Conservation (phyloP, 805 yeast species). For the Peterozyma xylosa region DNA sequence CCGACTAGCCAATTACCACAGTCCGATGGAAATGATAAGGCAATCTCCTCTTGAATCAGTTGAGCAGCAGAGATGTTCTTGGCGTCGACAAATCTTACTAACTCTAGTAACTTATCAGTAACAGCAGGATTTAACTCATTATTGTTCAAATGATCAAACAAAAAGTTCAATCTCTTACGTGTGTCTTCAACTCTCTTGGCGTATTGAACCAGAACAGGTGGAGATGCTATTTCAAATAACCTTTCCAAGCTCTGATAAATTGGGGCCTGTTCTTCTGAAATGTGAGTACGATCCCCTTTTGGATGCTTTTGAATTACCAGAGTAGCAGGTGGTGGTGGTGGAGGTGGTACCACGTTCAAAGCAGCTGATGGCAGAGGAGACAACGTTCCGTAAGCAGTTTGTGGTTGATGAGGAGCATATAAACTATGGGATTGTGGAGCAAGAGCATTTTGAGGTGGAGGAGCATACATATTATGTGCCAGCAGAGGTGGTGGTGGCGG, state of each 20-base stretch:
- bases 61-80: conserved; percentile 57
- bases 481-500: conserved; percentile 13
- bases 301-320: conserved; percentile 29
- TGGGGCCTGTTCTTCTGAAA: conserved; percentile 49
- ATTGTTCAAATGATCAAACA: conserved; percentile 74
- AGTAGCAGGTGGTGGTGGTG: conserved; percentile 10
- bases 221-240: conserved; percentile 56
- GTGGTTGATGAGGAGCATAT: conserved; percentile 17
- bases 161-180: conserved; percentile 68
- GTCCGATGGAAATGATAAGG: conserved; percentile 59
- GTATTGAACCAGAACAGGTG: conserved; percentile 68
- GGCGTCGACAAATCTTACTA: conserved; percentile 41
- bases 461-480: conserved; percentile 21
- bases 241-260: conserved; percentile 49
- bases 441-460: conserved; percentile 7
- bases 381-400: conserved; percentile 7
- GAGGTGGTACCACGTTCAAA: conserved; percentile 18
- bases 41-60: conserved; percentile 46
- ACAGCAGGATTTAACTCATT: conserved; percentile 58
- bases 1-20: conserved; percentile 93
- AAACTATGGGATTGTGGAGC: conserved; percentile 10
- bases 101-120: conserved; percentile 39
- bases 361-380: conserved; percentile 15
- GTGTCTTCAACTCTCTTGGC: conserved; percentile 71
- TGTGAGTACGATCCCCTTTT: conserved; percentile 61